A percentile compares a stretch with the other conserved stretches of the same genome.
phyloP scores from a whole-genome alignment of 768 basidiomycete genomes.

The Mycena albidolilacea region DNA sequence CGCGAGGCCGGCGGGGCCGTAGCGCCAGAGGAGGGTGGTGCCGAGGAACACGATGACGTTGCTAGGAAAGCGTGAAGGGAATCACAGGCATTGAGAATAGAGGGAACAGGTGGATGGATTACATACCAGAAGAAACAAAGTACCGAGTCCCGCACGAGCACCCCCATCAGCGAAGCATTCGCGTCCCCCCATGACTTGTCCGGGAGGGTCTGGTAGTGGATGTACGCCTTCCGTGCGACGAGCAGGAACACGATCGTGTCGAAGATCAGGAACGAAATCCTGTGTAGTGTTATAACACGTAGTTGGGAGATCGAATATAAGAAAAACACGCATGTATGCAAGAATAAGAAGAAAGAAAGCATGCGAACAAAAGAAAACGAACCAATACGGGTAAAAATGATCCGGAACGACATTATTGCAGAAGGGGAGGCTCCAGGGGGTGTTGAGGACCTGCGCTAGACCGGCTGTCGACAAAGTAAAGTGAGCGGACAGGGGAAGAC shows the following conservation, averaged over 20 bases:
- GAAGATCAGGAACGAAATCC: constrained; percentile 40
- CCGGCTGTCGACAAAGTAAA: constrained; percentile 23
- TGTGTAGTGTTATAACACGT: neutral
- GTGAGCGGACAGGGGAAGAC: no score
- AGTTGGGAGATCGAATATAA: no score
- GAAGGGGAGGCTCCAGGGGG: constrained; percentile 23
- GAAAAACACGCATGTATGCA: no score
- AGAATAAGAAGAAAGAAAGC: neutral
- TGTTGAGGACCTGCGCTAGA: constrained; percentile 21
- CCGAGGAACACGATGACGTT: constrained; percentile 34
- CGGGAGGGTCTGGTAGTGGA: constrained; percentile 35
- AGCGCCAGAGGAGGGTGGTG: constrained; percentile 38
- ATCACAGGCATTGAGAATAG: no score
- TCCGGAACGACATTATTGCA: constrained; percentile 40
- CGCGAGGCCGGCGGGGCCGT: constrained; percentile 31
- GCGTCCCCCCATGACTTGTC: constrained; percentile 25
- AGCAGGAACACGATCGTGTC: constrained; percentile 35
- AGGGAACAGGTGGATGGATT: neutral
- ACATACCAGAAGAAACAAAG: constrained; percentile 37
- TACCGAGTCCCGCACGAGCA: constrained; percentile 37
- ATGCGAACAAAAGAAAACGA: neutral
- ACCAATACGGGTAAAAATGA: constrained; percentile 41
- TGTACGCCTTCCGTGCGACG: constrained; percentile 34
- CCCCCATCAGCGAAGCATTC: constrained; percentile 24
- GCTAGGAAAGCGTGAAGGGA: neutral